These are phyloP conservation scores for Stagonosporopsis chrysanthemi DNA, from an alignment of 2,329 filamentous ascomycete species.

Conservation along the genomic window DNA sequence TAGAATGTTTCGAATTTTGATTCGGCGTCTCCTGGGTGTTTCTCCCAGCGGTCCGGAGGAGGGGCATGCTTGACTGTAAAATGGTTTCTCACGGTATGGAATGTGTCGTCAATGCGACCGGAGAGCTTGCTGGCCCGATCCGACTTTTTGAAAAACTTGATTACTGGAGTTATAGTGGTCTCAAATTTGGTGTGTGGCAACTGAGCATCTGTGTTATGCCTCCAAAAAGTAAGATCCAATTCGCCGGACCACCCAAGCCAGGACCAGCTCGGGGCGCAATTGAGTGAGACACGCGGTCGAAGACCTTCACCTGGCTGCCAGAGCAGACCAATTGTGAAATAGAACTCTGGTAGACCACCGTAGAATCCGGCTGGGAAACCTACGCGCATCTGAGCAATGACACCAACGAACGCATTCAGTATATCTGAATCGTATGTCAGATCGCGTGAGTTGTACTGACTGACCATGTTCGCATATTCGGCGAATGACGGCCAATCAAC, in stretches of 20 bases:
- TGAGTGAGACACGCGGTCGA: neutral
- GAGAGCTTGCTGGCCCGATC: neutral
- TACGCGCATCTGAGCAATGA: neutral
- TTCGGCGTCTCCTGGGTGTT: neutral
- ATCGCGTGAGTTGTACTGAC: neutral
- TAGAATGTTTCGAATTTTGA: neutral
- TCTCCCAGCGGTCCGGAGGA: neutral
- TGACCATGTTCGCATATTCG: neutral
- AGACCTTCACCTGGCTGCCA: neutral
- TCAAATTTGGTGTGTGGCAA: neutral
- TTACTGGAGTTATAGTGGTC: neutral
- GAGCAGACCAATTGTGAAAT: neutral
- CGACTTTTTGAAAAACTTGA: neutral
- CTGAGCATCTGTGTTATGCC: neutral
- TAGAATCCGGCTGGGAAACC: neutral
- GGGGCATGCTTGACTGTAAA: neutral
- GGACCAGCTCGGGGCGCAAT: neutral
- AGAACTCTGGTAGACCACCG: neutral
- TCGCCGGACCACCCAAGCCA: slow-evolving; percentile 1
- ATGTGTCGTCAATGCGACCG: neutral
- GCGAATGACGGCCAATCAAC: neutral
- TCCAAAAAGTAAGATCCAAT: neutral
- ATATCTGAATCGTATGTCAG: neutral
- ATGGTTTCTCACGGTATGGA: neutral
- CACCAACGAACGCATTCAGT: neutral